Percentiles rank a stretch among this genome's conserved stretches.
These are phyloP conservation scores for Fragaria ananassa DNA, from an alignment of 306 rosid genomes.

Conservation along the genomic window DNA sequence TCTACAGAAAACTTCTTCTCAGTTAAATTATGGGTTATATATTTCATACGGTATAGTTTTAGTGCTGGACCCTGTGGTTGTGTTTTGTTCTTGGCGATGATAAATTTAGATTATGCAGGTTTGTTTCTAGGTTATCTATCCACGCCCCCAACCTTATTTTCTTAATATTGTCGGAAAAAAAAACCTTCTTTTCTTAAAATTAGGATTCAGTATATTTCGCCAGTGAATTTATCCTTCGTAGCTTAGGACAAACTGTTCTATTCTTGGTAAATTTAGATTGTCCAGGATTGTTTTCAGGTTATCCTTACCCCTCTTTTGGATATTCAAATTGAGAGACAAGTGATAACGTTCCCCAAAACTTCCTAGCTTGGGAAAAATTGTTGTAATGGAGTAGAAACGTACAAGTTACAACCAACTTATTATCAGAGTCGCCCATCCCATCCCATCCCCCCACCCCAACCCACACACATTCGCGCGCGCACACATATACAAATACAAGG, in stretches of 20 bases:
- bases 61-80: conserved; percentile 25
- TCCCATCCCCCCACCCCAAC: no score
- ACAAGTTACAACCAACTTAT: no score
- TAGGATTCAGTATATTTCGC: background rate
- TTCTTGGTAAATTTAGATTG: background rate
- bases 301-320: background rate
- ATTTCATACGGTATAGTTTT: conserved; percentile 31
- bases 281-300: background rate
- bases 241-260: background rate
- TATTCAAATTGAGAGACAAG: no score
- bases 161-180: no score
- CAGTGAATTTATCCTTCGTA: background rate
- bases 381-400: no score
- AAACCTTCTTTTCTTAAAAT: background rate
- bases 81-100: background rate
- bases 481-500: no score
- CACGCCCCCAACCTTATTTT: background rate
- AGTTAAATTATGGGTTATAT: conserved; percentile 24
- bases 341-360: no score
- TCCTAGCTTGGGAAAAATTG: no score
- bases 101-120: background rate
- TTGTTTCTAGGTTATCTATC: background rate
- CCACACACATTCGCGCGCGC: no score
- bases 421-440: no score
- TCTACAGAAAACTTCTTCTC: conserved; percentile 21